Conservation (phyloP, 2,329 filamentous ascomycete genomes). For the Epichloe bromicola region DNA sequence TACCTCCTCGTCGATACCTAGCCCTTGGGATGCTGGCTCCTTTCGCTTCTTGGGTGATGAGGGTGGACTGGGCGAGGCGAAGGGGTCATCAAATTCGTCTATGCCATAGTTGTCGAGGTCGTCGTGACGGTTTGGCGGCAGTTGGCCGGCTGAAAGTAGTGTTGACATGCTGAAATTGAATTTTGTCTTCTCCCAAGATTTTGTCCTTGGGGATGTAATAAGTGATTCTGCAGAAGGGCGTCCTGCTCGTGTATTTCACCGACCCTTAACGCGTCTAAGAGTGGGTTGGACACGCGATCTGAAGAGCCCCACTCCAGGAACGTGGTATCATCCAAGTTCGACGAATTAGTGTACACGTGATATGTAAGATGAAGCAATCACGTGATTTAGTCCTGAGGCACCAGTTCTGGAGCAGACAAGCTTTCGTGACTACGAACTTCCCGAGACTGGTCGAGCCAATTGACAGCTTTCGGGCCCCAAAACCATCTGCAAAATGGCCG, state of each 20-base stretch:
- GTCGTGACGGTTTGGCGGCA: constrained; percentile 28
- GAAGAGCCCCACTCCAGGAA: neutral
- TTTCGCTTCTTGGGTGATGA: constrained; percentile 34
- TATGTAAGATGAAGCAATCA: constrained; percentile 7
- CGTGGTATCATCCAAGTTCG: neutral
- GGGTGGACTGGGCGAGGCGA: constrained; percentile 32
- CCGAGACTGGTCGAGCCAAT: constrained; percentile 7
- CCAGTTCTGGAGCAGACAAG: constrained; percentile 7
- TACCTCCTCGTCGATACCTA: constrained; percentile 81
- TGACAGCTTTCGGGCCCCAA: constrained; percentile 15
- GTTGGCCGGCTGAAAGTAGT: constrained; percentile 9
- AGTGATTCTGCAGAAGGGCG: too few relatives aligned
- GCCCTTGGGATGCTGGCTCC: constrained; percentile 30
- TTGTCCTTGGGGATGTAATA: too few relatives aligned
- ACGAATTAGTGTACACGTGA: constrained; percentile 4
- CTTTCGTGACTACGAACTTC: constrained; percentile 10
- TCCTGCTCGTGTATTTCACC: too few relatives aligned
- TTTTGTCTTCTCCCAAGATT: too few relatives aligned
- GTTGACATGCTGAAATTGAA: constrained; percentile 11
- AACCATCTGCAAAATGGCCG: constrained; percentile 22
- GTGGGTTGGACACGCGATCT: constrained; percentile 3
- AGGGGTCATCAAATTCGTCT: constrained; percentile 38
- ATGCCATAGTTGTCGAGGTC: constrained; percentile 68
- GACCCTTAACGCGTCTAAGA: neutral
- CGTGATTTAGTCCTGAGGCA: constrained; percentile 22